Evolutionary conservation across 1,284 basidiomycete genomes (phyloP).

Genomic region (Pseudozyma sp.): DNA sequence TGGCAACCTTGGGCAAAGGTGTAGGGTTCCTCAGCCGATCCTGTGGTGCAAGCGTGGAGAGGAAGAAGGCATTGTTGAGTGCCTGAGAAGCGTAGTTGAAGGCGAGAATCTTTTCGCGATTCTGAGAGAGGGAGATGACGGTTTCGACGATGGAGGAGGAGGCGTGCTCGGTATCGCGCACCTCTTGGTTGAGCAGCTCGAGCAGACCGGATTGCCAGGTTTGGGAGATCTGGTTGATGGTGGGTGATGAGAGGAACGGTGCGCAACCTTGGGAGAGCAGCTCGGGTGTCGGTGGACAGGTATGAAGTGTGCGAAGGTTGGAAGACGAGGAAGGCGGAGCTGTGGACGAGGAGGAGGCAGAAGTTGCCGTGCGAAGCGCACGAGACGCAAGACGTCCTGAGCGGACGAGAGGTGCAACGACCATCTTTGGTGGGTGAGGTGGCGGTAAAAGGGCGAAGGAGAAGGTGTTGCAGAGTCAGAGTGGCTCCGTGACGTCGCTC

Average conservation of each 20-base stretch:
- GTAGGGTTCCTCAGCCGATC: conserved; percentile 36
- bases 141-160: conserved; percentile 79
- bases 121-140: conserved; percentile 77
- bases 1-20: conserved; percentile 70
- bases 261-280: conserved; percentile 54
- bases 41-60: conserved; percentile 75
- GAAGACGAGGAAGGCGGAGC: conserved; percentile 15
- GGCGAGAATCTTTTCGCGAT: conserved; percentile 76
- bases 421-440: conserved; percentile 15
- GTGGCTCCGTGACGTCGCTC: too few species aligned
- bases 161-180: conserved; percentile 74
- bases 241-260: conserved; percentile 59
- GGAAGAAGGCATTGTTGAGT: conserved; percentile 95
- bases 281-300: conserved; percentile 56
- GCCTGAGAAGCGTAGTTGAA: conserved; percentile 94
- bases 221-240: conserved; percentile 59
- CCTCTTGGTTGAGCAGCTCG: conserved; percentile 65
- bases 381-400: conserved; percentile 33
- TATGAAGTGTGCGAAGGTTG: conserved; percentile 36
- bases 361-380: conserved; percentile 11
- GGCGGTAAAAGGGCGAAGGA: not conserved
- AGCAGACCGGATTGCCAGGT: conserved; percentile 64
- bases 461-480: not conserved
- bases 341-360: conserved; percentile 21
- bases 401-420: conserved; percentile 27